These are phyloP conservation scores for Colletotrichum scovillei DNA, from an alignment of 2,329 filamentous ascomycete species.

Conservation along the genomic window DNA sequence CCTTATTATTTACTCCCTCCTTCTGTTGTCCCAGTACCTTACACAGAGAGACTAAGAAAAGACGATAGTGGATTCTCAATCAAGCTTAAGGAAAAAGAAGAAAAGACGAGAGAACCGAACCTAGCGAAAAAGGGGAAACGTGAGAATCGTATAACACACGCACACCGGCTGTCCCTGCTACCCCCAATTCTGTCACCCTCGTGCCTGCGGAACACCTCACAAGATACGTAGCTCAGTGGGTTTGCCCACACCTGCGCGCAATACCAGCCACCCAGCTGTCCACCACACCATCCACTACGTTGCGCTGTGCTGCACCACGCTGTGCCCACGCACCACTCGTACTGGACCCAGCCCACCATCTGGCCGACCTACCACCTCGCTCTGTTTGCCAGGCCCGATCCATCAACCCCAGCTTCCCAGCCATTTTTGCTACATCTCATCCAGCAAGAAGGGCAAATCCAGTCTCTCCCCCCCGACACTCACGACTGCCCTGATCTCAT, in stretches of 20 bases:
- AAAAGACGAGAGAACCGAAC: background rate
- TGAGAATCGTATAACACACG: background rate
- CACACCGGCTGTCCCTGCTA: background rate
- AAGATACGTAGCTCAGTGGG: constrained; percentile 26
- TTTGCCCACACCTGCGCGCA: constrained; percentile 23
- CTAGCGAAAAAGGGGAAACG: background rate
- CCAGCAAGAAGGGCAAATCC: constrained; percentile 34
- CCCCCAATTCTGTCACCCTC: background rate
- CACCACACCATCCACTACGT: constrained; percentile 27
- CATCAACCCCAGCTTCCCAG: constrained; percentile 36
- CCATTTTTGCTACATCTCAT: constrained; percentile 34
- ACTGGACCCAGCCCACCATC: constrained; percentile 33
- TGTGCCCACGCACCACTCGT: constrained; percentile 7
- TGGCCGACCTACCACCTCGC: constrained; percentile 24
- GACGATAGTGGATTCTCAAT: background rate
- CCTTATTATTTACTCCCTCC: background rate
- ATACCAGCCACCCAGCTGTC: constrained; percentile 29
- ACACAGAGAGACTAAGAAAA: background rate
- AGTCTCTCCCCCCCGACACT: constrained; percentile 30
- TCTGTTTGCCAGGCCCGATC: constrained; percentile 34
- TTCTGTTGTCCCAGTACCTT: background rate
- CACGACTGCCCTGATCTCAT: constrained; percentile 31
- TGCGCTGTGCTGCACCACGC: constrained; percentile 19
- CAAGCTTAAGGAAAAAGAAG: background rate
- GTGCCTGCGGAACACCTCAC: background rate